Conservation (phyloP, 371 early-diverging fungal species). For the Rhizopus delemar region DNA sequence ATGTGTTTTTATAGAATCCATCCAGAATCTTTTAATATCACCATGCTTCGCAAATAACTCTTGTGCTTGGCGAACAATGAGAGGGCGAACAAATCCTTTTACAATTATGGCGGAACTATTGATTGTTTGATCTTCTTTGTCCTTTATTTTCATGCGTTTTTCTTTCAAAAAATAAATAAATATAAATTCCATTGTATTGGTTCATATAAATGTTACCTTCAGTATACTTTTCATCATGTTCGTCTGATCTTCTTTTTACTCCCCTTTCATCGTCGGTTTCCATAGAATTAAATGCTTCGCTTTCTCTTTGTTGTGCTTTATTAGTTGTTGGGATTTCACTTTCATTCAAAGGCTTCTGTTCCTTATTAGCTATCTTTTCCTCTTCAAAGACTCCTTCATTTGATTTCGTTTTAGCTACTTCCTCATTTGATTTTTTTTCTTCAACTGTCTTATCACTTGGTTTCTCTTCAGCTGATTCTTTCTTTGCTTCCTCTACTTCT, state of each 20-base stretch:
- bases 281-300: slow-evolving; percentile 3
- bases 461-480: neutral
- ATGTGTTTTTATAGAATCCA: slow-evolving; percentile 84
- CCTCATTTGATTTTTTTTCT: neutral
- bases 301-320: neutral
- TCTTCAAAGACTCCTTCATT: neutral
- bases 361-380: slow-evolving; percentile 19
- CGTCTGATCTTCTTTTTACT: slow-evolving; percentile 18
- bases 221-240: neutral
- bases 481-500: slow-evolving; percentile 1
- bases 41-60: slow-evolving; percentile 70
- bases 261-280: slow-evolving; percentile 15
- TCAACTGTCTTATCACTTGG: neutral
- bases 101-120: slow-evolving; percentile 55
- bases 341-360: neutral
- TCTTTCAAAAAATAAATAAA: neutral
- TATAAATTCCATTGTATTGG: neutral
- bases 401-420: neutral
- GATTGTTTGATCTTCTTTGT: slow-evolving; percentile 1
- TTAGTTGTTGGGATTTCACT: slow-evolving; percentile 15
- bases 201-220: neutral
- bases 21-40: slow-evolving; percentile 72
- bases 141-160: slow-evolving; percentile 7
- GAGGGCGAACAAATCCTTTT: slow-evolving; percentile 77
- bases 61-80: slow-evolving; percentile 64